Evolutionary conservation across 768 basidiomycete species (phyloP).

Genomic region (Suillus weaverae): DNA sequence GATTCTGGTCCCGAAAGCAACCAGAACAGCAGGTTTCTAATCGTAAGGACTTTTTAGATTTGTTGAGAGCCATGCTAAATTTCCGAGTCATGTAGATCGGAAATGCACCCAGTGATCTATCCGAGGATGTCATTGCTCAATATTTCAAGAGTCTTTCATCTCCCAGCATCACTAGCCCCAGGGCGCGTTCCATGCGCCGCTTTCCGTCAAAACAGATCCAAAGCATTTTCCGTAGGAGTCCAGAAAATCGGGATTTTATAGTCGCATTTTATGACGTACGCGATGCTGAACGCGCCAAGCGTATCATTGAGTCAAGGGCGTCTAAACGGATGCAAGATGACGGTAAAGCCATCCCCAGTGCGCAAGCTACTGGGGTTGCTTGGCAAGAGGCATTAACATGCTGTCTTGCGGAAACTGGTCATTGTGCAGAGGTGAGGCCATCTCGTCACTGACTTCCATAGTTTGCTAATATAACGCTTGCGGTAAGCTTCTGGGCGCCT

Average conservation of each 20-base stretch:
- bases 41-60: conserved; percentile 18
- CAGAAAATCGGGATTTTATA: conserved; percentile 51
- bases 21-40: conserved; percentile 33
- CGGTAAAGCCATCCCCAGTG: conserved; percentile 12
- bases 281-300: conserved; percentile 49
- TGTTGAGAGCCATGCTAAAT: conserved; percentile 12
- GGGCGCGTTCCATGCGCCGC: background rate
- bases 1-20: conserved; percentile 20
- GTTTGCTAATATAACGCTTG: conserved; percentile 11
- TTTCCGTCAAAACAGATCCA: conserved; percentile 41
- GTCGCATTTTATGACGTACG: conserved; percentile 64
- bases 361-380: conserved; percentile 4
- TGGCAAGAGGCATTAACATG: conserved; percentile 38
- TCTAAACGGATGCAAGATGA: conserved; percentile 8
- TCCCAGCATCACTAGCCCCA: conserved; percentile 12
- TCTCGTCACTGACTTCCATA: conserved; percentile 6
- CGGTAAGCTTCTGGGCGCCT: conserved; percentile 51
- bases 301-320: conserved; percentile 34
- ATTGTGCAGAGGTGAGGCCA: conserved; percentile 44
- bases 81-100: conserved; percentile 33
- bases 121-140: conserved; percentile 30
- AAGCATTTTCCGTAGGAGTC: conserved; percentile 55
- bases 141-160: conserved; percentile 31
- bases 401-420: conserved; percentile 45
- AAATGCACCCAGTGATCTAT: conserved; percentile 36